Evolutionary conservation across 768 basidiomycete genomes (phyloP).

Genomic region (Fomitopsis serialis): DNA sequence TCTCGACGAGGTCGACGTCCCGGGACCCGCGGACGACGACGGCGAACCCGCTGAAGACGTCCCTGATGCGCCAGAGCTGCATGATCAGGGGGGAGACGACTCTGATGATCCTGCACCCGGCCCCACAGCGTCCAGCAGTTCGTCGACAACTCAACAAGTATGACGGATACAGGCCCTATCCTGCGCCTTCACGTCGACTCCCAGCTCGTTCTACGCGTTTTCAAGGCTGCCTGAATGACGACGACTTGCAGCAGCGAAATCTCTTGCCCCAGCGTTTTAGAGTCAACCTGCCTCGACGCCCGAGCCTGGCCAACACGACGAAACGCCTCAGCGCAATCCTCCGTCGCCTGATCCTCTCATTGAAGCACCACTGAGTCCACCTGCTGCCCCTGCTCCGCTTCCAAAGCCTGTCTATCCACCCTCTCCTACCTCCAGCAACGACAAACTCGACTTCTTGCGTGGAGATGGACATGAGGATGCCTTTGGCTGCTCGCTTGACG

Average conservation of each 20-base stretch:
- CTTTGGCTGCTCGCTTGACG: not conserved
- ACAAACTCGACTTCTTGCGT: constrained; percentile 3
- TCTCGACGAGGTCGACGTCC: constrained; percentile 4
- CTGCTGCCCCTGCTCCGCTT: not conserved
- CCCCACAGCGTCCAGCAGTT: constrained; percentile 1
- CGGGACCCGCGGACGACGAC: not conserved
- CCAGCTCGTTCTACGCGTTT: no score
- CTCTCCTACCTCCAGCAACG: not conserved
- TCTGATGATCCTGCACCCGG: constrained; percentile 9
- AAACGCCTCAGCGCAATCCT: not conserved
- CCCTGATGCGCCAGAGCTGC: not conserved
- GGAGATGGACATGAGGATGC: not conserved
- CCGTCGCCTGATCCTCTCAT: not conserved
- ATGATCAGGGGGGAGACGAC: constrained; percentile 8
- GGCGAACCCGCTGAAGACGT: constrained; percentile 1
- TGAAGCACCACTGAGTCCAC: no score
- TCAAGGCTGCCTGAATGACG: no score
- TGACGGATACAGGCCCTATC: constrained; percentile 1
- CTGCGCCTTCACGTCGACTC: no score
- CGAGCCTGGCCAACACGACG: no score
- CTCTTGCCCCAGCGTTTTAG: no score
- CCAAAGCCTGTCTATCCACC: not conserved
- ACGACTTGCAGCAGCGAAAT: no score
- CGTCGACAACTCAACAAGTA: not conserved
- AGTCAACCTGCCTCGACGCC: not conserved